phyloP scores from a whole-genome alignment of 306 rosid species.

The Cucurbita pepo region DNA sequence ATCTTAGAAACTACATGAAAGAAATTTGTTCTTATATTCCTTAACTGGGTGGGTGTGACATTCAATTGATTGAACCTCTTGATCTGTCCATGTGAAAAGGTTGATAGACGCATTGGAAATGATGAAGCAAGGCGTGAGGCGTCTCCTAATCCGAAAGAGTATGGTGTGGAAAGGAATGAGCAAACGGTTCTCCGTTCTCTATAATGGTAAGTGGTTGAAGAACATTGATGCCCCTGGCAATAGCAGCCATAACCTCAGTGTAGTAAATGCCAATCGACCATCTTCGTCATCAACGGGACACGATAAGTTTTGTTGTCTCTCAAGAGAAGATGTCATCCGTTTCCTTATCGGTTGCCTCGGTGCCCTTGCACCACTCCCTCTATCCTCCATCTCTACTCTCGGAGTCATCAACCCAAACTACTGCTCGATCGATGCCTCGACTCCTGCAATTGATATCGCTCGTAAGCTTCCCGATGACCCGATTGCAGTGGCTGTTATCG shows the following conservation, averaged over 20 bases:
- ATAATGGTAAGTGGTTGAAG: conserved; percentile 85
- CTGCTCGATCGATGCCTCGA: conserved; percentile 46
- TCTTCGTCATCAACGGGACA: conserved; percentile 30
- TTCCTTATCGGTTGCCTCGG: conserved; percentile 94
- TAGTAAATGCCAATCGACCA: conserved; percentile 27
- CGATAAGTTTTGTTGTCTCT: conserved; percentile 73
- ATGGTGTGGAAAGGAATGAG: conserved; percentile 92
- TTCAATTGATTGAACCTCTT: not conserved
- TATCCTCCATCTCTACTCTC: conserved; percentile 60
- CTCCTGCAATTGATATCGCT: conserved; percentile 50
- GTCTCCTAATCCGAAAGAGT: conserved; percentile 80
- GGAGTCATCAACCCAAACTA: conserved; percentile 66
- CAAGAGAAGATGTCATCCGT: conserved; percentile 94
- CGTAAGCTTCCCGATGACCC: conserved; percentile 57
- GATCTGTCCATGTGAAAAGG: conserved; percentile 18
- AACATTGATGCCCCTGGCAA: conserved; percentile 39
- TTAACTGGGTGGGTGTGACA: too few species aligned
- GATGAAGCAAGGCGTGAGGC: conserved; percentile 95
- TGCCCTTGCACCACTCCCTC: conserved; percentile 92
- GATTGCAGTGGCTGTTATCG: conserved; percentile 66
- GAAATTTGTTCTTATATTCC: not conserved
- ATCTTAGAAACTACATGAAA: not conserved
- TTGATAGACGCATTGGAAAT: conserved; percentile 92
- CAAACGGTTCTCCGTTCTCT: conserved; percentile 82
- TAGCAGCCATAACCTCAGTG: conserved; percentile 38